phyloP scores from a whole-genome alignment of 2,329 filamentous ascomycete genomes.

The Ascochyta fabae region DNA sequence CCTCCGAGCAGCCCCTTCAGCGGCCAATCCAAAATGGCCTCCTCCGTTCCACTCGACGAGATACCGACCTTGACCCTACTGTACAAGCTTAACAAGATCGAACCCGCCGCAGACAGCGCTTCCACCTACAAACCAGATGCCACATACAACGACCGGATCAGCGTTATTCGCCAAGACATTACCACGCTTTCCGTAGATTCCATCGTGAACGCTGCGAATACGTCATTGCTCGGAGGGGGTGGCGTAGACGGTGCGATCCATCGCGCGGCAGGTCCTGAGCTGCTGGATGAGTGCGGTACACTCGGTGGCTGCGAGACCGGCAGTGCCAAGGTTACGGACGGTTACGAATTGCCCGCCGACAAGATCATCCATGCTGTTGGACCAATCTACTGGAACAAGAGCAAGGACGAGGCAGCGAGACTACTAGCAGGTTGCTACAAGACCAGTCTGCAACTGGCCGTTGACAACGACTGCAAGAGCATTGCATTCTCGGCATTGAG shows the following conservation, averaged over 20 bases:
- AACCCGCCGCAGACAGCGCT: constrained; percentile 24
- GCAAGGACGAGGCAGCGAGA: constrained; percentile 47
- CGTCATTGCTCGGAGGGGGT: constrained; percentile 79
- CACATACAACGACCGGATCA: constrained; percentile 69
- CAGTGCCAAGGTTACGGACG: constrained; percentile 80
- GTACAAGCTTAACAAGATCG: constrained; percentile 66
- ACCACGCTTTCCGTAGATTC: constrained; percentile 78
- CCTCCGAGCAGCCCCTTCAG: constrained; percentile 10
- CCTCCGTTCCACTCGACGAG: constrained; percentile 51
- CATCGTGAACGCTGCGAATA: constrained; percentile 94
- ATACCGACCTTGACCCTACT: constrained; percentile 70
- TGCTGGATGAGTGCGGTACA: constrained; percentile 73
- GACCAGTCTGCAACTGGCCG: constrained; percentile 74
- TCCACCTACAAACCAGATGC: constrained; percentile 26
- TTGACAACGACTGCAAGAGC: constrained; percentile 67
- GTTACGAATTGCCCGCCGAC: constrained; percentile 75
- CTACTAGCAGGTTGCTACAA: constrained; percentile 71
- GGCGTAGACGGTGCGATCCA: constrained; percentile 84
- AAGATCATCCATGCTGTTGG: constrained; percentile 92
- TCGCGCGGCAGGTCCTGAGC: constrained; percentile 72
- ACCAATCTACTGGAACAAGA: constrained; percentile 69
- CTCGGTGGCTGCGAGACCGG: constrained; percentile 79
- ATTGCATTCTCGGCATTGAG: constrained; percentile 86
- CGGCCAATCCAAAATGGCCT: constrained; percentile 28
- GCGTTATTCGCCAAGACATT: constrained; percentile 77